phyloP scores from a whole-genome alignment of 176 grass and related monocot species.

The Oryza australiensis region DNA sequence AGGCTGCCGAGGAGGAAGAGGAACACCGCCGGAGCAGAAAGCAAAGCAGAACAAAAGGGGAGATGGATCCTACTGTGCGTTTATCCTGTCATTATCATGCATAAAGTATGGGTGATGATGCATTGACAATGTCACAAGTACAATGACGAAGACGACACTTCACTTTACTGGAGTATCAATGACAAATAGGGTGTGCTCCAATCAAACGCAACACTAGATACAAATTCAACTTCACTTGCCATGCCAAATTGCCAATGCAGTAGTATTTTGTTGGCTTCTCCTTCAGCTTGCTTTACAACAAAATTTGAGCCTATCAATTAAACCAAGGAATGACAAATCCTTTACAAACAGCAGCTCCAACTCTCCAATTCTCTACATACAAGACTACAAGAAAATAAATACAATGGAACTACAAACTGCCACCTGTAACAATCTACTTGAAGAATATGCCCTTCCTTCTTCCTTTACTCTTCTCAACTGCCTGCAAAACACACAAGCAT shows the following conservation, averaged over 20 bases:
- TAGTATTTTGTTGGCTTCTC: background rate
- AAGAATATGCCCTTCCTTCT: slow-evolving; percentile 90
- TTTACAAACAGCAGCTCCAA: background rate
- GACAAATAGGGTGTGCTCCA: too few relatives aligned
- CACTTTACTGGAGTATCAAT: too few relatives aligned
- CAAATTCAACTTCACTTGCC: background rate
- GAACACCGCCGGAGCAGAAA: too few relatives aligned
- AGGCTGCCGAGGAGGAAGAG: too few relatives aligned
- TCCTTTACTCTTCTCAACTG: slow-evolving; percentile 83
- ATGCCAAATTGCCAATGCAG: background rate
- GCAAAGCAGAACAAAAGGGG: too few relatives aligned
- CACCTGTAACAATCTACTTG: slow-evolving; percentile 53
- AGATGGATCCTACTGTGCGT: too few relatives aligned
- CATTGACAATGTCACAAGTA: too few relatives aligned
- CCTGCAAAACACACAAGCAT: slow-evolving; percentile 40
- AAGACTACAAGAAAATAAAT: background rate
- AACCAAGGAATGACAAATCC: background rate
- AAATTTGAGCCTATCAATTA: background rate
- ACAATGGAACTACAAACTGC: background rate
- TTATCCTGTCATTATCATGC: too few relatives aligned
- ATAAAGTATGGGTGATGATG: too few relatives aligned
- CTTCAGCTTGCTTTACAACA: background rate
- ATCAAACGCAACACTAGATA: background rate
- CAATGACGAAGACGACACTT: too few relatives aligned
- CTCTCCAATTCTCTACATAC: background rate